Percentiles rank a stretch among this genome's conserved stretches.
Conservation (phyloP, 164 flowering plant genomes). For the Buxus sempervirens region DNA sequence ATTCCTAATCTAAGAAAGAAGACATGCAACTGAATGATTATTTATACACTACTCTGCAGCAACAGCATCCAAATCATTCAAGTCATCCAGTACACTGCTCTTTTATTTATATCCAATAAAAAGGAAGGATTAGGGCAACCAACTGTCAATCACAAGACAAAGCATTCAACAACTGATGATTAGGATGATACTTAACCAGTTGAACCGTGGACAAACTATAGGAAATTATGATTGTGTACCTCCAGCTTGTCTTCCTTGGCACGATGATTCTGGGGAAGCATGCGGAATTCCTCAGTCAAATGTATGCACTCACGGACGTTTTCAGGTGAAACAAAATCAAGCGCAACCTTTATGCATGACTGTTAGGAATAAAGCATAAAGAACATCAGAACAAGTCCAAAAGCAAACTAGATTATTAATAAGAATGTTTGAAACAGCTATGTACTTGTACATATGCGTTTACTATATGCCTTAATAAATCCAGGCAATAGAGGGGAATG, state of each 20-base stretch:
- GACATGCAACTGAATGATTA: background rate
- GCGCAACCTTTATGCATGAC: constrained; percentile 26
- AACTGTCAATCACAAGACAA: no score
- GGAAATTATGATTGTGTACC: background rate
- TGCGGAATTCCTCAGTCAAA: constrained; percentile 20
- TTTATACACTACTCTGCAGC: background rate
- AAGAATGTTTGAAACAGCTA: no score
- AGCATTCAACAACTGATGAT: no score
- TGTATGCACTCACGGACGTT: constrained; percentile 19
- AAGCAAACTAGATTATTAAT: no score
- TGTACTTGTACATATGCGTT: no score
- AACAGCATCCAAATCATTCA: no score
- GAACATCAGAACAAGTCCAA: background rate
- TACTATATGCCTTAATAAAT: background rate
- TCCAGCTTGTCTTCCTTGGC: constrained; percentile 20
- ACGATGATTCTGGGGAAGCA: constrained; percentile 19
- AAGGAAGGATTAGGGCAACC: no score
- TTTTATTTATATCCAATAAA: no score
- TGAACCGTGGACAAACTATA: no score
- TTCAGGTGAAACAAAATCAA: constrained; percentile 25
- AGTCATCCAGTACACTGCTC: no score
- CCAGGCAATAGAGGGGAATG: no score
- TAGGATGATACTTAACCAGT: no score
- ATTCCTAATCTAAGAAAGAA: background rate
- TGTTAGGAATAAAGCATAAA: constrained; percentile 5